Percentiles rank a stretch among this genome's conserved stretches.
These are phyloP conservation scores for Pholiota conissans DNA, from an alignment of 768 basidiomycete species.

Conservation along the genomic window DNA sequence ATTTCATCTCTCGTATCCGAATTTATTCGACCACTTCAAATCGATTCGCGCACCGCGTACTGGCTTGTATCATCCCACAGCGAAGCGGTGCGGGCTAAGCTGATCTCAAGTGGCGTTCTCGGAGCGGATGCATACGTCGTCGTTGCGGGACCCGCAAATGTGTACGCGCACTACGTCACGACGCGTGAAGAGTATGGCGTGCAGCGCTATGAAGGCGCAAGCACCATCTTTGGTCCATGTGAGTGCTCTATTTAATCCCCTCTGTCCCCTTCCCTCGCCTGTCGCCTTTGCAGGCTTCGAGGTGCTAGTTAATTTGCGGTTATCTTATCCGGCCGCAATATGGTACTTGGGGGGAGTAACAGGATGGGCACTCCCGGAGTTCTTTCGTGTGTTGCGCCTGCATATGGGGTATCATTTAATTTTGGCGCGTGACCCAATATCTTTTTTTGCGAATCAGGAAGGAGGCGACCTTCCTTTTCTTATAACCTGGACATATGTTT, in stretches of 20 bases:
- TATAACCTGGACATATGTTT: constrained; percentile 8
- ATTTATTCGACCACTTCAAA: constrained; percentile 18
- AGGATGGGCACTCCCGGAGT: neutral
- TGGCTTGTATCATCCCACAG: constrained; percentile 31
- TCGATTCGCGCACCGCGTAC: neutral
- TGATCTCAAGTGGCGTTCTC: constrained; percentile 64
- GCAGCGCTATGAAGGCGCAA: constrained; percentile 82
- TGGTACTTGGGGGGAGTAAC: neutral
- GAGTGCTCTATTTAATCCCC: constrained; percentile 29
- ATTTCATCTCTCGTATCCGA: neutral
- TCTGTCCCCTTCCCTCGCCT: constrained; percentile 2
- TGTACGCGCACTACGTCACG: constrained; percentile 74
- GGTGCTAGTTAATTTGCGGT: constrained; percentile 7
- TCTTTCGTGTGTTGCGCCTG: constrained; percentile 1
- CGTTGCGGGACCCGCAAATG: constrained; percentile 79
- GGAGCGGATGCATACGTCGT: constrained; percentile 74
- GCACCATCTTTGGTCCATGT: constrained; percentile 78
- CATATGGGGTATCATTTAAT: constrained; percentile 15
- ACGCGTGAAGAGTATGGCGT: constrained; percentile 73
- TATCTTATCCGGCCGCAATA: constrained; percentile 2
- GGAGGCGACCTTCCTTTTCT: neutral
- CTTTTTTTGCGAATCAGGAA: neutral
- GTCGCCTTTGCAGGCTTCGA: neutral
- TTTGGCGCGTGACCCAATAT: constrained; percentile 15
- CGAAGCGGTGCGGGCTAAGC: constrained; percentile 61